Evolutionary conservation across 2,329 filamentous ascomycete species (phyloP), one percentile per base, ranked within the genome.

Genomic region (Pseudogymnoascus sp.): DNA sequence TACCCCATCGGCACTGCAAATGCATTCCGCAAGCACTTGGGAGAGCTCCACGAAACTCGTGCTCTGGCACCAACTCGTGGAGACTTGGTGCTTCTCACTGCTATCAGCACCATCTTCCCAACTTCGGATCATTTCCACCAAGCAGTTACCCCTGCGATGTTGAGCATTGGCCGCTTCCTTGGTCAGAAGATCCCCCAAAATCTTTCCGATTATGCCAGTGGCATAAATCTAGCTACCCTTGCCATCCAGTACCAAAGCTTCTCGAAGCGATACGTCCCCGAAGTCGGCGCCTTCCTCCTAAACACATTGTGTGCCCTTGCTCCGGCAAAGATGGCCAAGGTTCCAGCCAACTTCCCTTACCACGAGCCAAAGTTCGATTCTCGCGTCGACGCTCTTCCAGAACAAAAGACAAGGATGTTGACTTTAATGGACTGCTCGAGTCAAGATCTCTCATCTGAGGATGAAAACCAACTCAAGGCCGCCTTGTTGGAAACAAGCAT

Each of bases 111-210:
- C 1, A 89, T 96, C 62, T 99, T 96, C 71, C 93, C 95, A 4
- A 96, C 95, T 0, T 97, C 93, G 0, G 95, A 99, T 75, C 93
- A 97, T 76, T 99, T 97, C 76, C 95, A 99, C 71, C 89, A 95
- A 70, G 91, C 97, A 37, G 89, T 91, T 42, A 99, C 95, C 1
- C 95, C 95, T 1, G 89, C 93, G 0, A 89, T 91, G 76, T 84
- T 97, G 4, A 83, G 88, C n/a, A 90, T 97, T 75, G 84, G 84
- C 11, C 86, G 91, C 62, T 97, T 90, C 75, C 82, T 99, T 26
- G 91, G 89, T 1, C 86, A 96, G 69, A 91, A 87, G 63, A 81
- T 88, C 0, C 86, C 91, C 0, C 80, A 84, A 46, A 80, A 78
- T 7, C 75, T 91, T 3, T 77, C 81, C 7, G 89, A 95, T 68